Evolutionary conservation across 148 eudicot genomes (phyloP), one percentile per base, ranked within the genome.

Genomic region (Rhododendron kiyosumense): DNA sequence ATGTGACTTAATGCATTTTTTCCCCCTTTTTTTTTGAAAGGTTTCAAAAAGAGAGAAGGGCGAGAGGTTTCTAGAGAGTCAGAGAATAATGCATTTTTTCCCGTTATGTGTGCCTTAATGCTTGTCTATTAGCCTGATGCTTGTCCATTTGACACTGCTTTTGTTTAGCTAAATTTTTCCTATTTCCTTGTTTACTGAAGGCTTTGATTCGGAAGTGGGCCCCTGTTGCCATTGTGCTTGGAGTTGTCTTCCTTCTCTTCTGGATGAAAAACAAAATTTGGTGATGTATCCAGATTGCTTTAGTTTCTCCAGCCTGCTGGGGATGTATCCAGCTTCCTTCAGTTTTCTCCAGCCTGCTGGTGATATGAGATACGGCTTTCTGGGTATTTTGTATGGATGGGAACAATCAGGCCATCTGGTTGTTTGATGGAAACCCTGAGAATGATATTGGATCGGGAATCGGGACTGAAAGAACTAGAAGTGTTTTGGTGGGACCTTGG

Each of bases 181-280:
- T 36, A n/a, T n/a, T 0, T 81, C 6, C 51, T 45, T 24, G 76
- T 26, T 46, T 30, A 26, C 54, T 88, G 84, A 67, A 94, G 98
- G 97, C 98, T 59, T 86, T 96, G 89, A 96, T 96, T 45, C 87
- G 92, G 86, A 94, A 96, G 87, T 96, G 97, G 96, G 97, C 97
- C 6, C 98, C 98, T 5, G 95, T 94, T 59, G 98, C 96, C n/a
- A 91, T 94, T 86, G 98, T 96, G 22, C 79, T 96, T 14, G 98
- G 97, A 89, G 91, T 96, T n/a, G 98, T 96, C 38, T 61, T 91
- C 83, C 91, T 96, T 81, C 95, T 96, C 69, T 92, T 94, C 83
- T 96, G 97, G 96, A 90, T 92, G 81, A 92, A 82, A 81, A 92
- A 90, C 71, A 96, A 92, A 93, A 89, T 96, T 81, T 96, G 97